Evolutionary conservation across 2,329 filamentous ascomycete species (phyloP), one percentile per base, ranked within the genome.

Genomic region (Teratosphaeria pseudoeucalypti): DNA sequence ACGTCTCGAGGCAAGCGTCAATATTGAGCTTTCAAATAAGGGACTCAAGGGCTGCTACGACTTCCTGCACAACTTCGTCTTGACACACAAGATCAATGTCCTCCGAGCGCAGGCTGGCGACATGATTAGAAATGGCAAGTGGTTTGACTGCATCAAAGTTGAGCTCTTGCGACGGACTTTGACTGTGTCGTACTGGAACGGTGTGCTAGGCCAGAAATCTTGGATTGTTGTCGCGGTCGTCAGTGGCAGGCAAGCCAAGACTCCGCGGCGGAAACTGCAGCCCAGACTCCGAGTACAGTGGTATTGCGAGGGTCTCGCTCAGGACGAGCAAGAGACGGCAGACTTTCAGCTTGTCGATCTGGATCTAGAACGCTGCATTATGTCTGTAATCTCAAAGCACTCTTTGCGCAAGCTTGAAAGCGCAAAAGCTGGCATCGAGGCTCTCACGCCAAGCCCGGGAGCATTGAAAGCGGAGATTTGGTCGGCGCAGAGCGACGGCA

Each of bases 1-100:
- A 39, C 82, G 84, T 59, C 75, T 96, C 34, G 90, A 95, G 70
- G 74, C 72, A 19, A 85, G 83, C 62, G 80, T 90, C 39, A 96
- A 99, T 70, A 79, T 82, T 16, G 78, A 83, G 6, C 80, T 99
- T 12, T 79, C 79, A 52, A 81, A 81, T 54, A 84, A 88, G 54
- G 90, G 92, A 2, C 75, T 99, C 6, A 71, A 76, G 7, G 92
- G 90, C 7, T 94, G 92, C 68, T 96, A 95, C 73, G 83, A 88
- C 59, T 89, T 92, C 64, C 77, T 97, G 2, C 92, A 97, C 72
- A 90, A 92, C 69, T 86, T 95, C 62, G 83, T 92, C 3, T 77
- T 99, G 58, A 96, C 91, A 0, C 88, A 94, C 74, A 96, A 99
- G 77, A 87, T 99, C 65, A 86, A 84, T 64, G 86, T 94, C 64